A percentile compares a stretch with the other conserved stretches of the same genome.
Conservation (phyloP, 2,329 filamentous ascomycete species). For the Calycina herbarum region DNA sequence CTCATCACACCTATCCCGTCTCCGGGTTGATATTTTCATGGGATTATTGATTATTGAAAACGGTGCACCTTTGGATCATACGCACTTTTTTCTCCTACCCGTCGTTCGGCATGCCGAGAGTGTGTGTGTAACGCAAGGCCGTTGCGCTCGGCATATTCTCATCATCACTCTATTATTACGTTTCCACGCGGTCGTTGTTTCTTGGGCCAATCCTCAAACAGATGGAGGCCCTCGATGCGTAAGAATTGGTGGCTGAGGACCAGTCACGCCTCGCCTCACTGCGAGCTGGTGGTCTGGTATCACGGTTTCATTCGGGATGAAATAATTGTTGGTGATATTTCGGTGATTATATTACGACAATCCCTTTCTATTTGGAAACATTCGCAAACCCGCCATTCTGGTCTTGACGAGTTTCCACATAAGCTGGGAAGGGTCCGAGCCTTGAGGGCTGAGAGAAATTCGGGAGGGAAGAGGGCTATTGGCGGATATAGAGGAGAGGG, state of each 20-base stretch:
- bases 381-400: neutral
- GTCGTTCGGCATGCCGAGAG: neutral
- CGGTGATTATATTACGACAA: neutral
- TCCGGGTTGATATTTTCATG: neutral
- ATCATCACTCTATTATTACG: neutral
- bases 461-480: neutral
- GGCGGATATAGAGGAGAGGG: neutral
- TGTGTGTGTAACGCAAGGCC: constrained; percentile 5
- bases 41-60: neutral
- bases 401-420: neutral
- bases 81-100: neutral
- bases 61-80: neutral
- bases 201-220: neutral
- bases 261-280: neutral
- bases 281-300: neutral
- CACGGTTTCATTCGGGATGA: neutral
- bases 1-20: neutral
- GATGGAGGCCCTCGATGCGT: neutral
- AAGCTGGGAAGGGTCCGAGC: neutral
- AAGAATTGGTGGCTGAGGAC: neutral
- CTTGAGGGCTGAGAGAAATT: neutral
- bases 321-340: neutral
- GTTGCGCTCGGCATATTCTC: neutral
- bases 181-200: neutral
- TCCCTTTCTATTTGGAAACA: neutral